Evolutionary conservation across 202 grass and related monocot genomes (phyloP), one percentile per base, ranked within the genome.

Genomic region (Schoenoplectus triqueter): DNA sequence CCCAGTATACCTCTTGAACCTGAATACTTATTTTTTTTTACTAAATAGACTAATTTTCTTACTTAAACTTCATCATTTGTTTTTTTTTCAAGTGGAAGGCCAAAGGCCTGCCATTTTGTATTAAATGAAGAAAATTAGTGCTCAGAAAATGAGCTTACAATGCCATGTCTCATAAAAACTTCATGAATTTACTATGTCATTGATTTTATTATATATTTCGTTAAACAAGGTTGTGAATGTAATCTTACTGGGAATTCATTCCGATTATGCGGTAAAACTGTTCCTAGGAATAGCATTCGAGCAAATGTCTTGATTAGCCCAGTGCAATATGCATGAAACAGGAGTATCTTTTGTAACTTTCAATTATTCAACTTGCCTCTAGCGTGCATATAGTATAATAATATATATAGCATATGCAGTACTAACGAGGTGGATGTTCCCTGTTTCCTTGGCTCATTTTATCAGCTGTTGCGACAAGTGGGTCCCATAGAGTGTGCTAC

Each of bases 401-500:
- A 6, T 42, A 10, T 15, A 15, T 68, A 6, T 31, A 31, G 31
- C 14, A 15, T 70, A 8, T n/a, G 3, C 17, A 47, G 44, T 47
- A 45, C 59, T 61, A 61, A 79, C 8, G 41, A 73, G 59, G 7
- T 56, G 15, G 11, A 48, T 81, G 15, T 73, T 82, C 11, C 14
- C 49, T 82, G 57, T 20, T 65, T 50, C 13, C 48, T 39, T 22
- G 15, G 45, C 39, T 55, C 19, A 20, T 69, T 52, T 62, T 63
- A 10, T 82, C 86, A 98, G 95, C 67, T 95, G 45, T 80, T 95
- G 10, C 76, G 91, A 64, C 95, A 95, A 84, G 89, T 84, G 17
- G 88, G 95, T 64, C 92, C 95, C 50, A 60, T 80, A 65, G 91
- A 92, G 81, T 80, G 76, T 18, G 95, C 95, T 11, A 87, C 86